phyloP scores from a whole-genome alignment of 768 basidiomycete genomes.

The Pluteus cervinus region DNA sequence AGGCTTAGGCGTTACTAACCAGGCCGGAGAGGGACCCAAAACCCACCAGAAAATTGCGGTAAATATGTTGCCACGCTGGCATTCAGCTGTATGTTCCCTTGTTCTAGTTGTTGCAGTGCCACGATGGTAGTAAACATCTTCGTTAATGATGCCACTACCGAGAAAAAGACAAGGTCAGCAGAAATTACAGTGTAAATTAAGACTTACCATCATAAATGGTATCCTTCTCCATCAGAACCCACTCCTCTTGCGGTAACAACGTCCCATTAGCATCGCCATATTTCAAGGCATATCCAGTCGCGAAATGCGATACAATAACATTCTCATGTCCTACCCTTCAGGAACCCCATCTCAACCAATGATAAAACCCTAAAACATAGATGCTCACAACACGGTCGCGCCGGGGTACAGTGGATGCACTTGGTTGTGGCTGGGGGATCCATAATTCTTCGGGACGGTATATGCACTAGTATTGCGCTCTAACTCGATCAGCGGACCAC shows the following conservation, averaged over 20 bases:
- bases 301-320: slow-evolving; percentile 20
- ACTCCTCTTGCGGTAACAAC: slow-evolving; percentile 9
- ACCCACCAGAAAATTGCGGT: slow-evolving; percentile 18
- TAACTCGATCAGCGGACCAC: slow-evolving; percentile 14
- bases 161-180: background rate
- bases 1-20: slow-evolving; percentile 1
- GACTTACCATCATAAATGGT: slow-evolving; percentile 21
- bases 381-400: slow-evolving; percentile 18
- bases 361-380: background rate
- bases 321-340: slow-evolving; percentile 16
- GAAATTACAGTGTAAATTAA: background rate
- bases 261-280: slow-evolving; percentile 20
- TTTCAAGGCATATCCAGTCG: slow-evolving; percentile 15
- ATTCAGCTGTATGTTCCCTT: slow-evolving; percentile 13
- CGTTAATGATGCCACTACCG: slow-evolving; percentile 22
- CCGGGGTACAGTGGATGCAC: slow-evolving; percentile 20
- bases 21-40: background rate
- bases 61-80: slow-evolving; percentile 16
- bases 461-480: slow-evolving; percentile 18
- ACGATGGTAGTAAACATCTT: slow-evolving; percentile 22
- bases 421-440: slow-evolving; percentile 14
- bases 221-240: slow-evolving; percentile 13
- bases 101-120: slow-evolving; percentile 20
- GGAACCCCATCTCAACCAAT: background rate
- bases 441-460: slow-evolving; percentile 14